Conservation (phyloP, 148 eudicot genomes). For the Chenopodium quinoa region DNA sequence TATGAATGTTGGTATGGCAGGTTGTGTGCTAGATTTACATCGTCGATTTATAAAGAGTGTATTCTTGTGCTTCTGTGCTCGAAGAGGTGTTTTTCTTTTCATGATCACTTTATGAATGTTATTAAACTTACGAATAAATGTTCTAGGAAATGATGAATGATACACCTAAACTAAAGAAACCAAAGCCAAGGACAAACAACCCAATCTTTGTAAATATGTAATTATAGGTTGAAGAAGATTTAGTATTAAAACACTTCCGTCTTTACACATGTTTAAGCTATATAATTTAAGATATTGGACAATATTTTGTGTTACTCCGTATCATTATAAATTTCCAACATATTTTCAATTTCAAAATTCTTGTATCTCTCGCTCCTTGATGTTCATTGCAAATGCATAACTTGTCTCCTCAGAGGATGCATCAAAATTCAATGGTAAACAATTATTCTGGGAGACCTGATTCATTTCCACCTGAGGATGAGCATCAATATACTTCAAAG, state of each 20-base stretch:
- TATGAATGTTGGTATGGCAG: neutral
- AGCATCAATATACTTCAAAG: conserved; percentile 28
- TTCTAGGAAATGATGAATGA: neutral
- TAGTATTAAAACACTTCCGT: neutral
- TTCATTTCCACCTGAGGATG: conserved; percentile 29
- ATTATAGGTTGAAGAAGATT: neutral
- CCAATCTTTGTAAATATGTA: neutral
- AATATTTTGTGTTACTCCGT: neutral
- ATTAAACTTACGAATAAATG: neutral
- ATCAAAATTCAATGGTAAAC: conserved; percentile 21
- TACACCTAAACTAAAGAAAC: neutral
- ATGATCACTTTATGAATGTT: neutral
- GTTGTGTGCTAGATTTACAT: neutral
- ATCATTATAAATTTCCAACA: neutral
- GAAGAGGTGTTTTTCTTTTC: no score
- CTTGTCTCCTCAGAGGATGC: conserved; percentile 33
- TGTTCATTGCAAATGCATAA: conserved; percentile 31
- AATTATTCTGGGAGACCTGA: conserved; percentile 31
- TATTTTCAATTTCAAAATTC: neutral
- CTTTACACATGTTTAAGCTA: neutral
- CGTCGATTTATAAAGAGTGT: neutral
- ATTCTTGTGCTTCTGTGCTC: neutral
- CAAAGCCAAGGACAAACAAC: neutral
- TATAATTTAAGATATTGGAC: no score
- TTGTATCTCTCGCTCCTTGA: neutral